These are phyloP conservation scores for Phyllosticta paracitricarpa DNA, from an alignment of 2,329 filamentous ascomycete genomes.

Conservation along the genomic window DNA sequence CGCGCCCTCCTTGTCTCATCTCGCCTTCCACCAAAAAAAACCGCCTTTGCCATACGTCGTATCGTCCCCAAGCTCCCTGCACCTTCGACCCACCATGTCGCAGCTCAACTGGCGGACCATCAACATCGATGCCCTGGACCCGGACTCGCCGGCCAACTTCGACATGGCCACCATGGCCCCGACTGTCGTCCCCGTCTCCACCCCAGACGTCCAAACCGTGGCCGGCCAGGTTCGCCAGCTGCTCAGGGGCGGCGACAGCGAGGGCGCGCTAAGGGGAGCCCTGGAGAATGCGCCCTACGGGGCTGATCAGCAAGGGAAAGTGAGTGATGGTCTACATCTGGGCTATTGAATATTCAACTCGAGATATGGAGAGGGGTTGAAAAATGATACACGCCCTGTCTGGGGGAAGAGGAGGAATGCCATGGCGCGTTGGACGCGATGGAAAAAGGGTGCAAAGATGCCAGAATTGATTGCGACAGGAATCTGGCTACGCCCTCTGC, in stretches of 20 bases:
- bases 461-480: neutral
- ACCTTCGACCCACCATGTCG: conserved; percentile 27
- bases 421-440: neutral
- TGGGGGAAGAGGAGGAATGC: neutral
- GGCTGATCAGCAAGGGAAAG: conserved; percentile 44
- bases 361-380: conserved; percentile 4
- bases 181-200: conserved; percentile 61
- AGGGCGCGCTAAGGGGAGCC: conserved; percentile 75
- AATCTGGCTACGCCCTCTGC: neutral
- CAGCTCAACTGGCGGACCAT: conserved; percentile 69
- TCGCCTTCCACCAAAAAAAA: conserved; percentile 6
- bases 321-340: conserved; percentile 21
- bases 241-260: conserved; percentile 73
- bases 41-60: conserved; percentile 3
- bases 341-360: neutral
- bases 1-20: conserved; percentile 1
- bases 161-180: conserved; percentile 76
- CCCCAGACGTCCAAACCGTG: conserved; percentile 68
- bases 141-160: conserved; percentile 87
- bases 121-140: conserved; percentile 85
- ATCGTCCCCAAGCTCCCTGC: neutral
- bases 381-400: neutral
- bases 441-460: neutral
- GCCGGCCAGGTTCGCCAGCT: conserved; percentile 78
- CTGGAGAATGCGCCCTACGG: conserved; percentile 75